Conservation (phyloP, 2,329 filamentous ascomycete genomes). For the Neofusicoccum sp. region DNA sequence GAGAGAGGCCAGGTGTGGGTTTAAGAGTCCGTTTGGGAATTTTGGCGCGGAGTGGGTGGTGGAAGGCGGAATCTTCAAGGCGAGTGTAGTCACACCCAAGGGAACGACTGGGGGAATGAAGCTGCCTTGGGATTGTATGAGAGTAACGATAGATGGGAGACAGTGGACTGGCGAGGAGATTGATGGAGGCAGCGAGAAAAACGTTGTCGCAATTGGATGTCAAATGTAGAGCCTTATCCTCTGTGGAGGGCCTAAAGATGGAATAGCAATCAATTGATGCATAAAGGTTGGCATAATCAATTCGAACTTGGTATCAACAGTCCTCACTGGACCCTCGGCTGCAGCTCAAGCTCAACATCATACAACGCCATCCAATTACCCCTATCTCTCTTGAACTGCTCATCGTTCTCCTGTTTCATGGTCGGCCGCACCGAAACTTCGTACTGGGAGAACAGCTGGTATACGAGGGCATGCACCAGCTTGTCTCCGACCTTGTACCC, state of each 20-base stretch:
- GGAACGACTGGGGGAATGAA: constrained; percentile 1
- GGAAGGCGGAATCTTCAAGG: constrained; percentile 5
- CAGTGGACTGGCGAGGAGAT: too few species aligned
- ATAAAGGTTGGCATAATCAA: too few species aligned
- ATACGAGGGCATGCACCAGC: constrained; percentile 11
- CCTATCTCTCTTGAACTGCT: neutral
- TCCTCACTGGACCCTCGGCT: neutral
- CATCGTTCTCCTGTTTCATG: neutral
- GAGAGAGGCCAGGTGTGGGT: constrained; percentile 47
- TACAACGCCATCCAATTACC: neutral
- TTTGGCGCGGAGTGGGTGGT: constrained; percentile 21
- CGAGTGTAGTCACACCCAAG: neutral
- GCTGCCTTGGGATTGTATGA: constrained; percentile 26
- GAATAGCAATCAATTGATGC: too few species aligned
- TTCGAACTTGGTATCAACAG: too few species aligned
- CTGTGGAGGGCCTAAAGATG: too few species aligned
- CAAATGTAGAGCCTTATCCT: too few species aligned
- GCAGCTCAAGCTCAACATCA: neutral
- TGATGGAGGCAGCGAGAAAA: too few species aligned
- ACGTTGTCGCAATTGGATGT: too few species aligned
- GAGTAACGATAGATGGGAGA: neutral
- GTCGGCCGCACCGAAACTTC: neutral
- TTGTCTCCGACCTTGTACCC: constrained; percentile 19
- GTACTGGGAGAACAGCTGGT: constrained; percentile 19
- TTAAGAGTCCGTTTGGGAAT: constrained; percentile 47